Conservation (phyloP, 768 basidiomycete genomes). For the Rhodocollybia butyracea region DNA sequence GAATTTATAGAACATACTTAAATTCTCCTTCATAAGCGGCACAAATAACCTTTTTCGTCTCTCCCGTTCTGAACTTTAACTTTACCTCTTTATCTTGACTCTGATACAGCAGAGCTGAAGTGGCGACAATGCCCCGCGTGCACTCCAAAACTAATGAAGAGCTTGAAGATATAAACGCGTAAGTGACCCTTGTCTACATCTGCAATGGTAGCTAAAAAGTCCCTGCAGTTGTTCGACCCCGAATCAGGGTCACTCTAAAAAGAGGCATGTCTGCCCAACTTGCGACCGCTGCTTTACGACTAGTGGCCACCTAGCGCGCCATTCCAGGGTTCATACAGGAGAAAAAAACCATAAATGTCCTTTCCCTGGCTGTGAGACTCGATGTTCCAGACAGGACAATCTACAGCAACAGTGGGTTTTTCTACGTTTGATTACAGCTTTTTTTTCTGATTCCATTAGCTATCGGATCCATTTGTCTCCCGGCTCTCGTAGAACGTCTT, state of each 20-base stretch:
- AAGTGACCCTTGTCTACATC: not conserved
- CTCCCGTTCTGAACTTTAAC: not conserved
- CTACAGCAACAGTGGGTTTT: conserved; percentile 57
- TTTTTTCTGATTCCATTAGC: conserved; percentile 30
- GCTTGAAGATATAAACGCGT: not conserved
- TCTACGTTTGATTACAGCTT: not conserved
- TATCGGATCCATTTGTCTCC: conserved; percentile 83
- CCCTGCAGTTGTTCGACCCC: not conserved
- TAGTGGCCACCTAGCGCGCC: conserved; percentile 84
- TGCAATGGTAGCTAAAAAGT: not conserved
- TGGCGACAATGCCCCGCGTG: conserved; percentile 4
- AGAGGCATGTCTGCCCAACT: conserved; percentile 62
- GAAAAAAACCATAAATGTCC: conserved; percentile 92
- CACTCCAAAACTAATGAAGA: not conserved
- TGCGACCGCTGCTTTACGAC: conserved; percentile 85
- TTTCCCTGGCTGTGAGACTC: conserved; percentile 92
- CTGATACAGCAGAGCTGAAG: not conserved
- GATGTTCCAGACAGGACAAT: conserved; percentile 89
- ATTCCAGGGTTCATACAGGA: conserved; percentile 88
- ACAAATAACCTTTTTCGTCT: not conserved
- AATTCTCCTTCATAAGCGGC: too few relatives aligned
- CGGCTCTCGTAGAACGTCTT: conserved; percentile 67
- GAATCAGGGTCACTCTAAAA: conserved; percentile 24
- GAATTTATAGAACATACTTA: too few relatives aligned
- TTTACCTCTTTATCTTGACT: not conserved